Conservation (phyloP, 805 yeast species). For the Dipodascus albidus region DNA sequence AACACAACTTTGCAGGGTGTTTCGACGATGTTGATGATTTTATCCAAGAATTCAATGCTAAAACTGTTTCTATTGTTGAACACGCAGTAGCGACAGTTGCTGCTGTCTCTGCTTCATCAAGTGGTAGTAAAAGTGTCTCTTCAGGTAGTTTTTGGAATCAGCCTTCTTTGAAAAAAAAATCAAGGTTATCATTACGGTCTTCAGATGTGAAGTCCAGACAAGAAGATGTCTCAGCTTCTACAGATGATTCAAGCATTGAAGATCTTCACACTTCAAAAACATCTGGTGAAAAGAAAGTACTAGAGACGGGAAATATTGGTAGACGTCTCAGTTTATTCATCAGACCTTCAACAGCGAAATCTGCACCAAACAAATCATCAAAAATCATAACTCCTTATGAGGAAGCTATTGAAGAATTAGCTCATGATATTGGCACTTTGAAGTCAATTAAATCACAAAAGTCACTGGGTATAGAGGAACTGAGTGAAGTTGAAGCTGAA, state of each 20-base stretch:
- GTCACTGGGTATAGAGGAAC: not conserved
- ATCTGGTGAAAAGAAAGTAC: not conserved
- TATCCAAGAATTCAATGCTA: not conserved
- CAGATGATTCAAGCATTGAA: not conserved
- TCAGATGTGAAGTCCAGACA: not conserved
- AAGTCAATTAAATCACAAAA: not conserved
- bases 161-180: not conserved
- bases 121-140: not conserved
- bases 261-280: no score
- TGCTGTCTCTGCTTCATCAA: not conserved
- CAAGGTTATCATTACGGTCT: not conserved
- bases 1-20: not conserved
- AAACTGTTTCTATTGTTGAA: not conserved
- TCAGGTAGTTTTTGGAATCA: not conserved
- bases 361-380: not conserved
- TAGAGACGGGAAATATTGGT: not conserved
- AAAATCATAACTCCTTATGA: not conserved
- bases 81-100: not conserved
- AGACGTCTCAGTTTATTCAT: not conserved
- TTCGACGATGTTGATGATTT: not conserved
- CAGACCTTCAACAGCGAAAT: not conserved
- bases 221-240: not conserved
- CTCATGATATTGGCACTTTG: not conserved
- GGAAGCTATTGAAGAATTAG: not conserved
- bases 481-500: not conserved